Percentiles rank a stretch among this genome's conserved stretches.
Conservation (phyloP, 1,284 basidiomycete genomes). For the Boletus smithii region DNA sequence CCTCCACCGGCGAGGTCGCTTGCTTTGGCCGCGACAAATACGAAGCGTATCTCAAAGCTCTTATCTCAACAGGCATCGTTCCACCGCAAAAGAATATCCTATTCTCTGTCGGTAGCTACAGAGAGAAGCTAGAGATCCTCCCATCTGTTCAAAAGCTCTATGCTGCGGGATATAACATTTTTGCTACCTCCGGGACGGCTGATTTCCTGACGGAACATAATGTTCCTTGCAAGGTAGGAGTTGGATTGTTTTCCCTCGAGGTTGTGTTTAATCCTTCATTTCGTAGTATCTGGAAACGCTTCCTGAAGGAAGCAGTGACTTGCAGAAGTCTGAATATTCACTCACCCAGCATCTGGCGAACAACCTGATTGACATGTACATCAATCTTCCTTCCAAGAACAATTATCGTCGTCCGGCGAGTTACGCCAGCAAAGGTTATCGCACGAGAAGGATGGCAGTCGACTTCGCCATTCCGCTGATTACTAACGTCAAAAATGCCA, state of each 20-base stretch:
- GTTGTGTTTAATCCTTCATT: conserved; percentile 9
- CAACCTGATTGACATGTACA: conserved; percentile 97
- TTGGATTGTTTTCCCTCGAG: neutral
- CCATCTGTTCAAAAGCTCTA: conserved; percentile 97
- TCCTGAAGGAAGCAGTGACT: conserved; percentile 66
- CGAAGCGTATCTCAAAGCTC: conserved; percentile 95
- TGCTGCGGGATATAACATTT: conserved; percentile 92
- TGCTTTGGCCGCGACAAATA: conserved; percentile 98
- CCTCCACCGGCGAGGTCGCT: conserved; percentile 98
- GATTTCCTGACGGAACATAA: conserved; percentile 91
- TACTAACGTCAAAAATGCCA: conserved; percentile 99
- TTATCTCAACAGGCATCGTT: conserved; percentile 94
- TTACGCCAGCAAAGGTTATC: conserved; percentile 96
- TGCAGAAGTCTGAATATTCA: conserved; percentile 94
- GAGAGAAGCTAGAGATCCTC: conserved; percentile 96
- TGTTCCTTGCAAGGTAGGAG: conserved; percentile 75
- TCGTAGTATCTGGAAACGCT: conserved; percentile 85
- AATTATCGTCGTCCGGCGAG: conserved; percentile 95
- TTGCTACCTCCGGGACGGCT: conserved; percentile 94
- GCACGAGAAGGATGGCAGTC: conserved; percentile 97
- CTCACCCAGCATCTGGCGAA: conserved; percentile 93
- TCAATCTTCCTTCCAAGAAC: conserved; percentile 98
- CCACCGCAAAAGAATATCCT: conserved; percentile 95
- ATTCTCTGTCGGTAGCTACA: conserved; percentile 93
- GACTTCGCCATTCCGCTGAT: conserved; percentile 97